Percentiles rank a stretch among this genome's conserved stretches.
Conservation (phyloP, 2,329 filamentous ascomycete species). For the Fusarium albosuccineum region DNA sequence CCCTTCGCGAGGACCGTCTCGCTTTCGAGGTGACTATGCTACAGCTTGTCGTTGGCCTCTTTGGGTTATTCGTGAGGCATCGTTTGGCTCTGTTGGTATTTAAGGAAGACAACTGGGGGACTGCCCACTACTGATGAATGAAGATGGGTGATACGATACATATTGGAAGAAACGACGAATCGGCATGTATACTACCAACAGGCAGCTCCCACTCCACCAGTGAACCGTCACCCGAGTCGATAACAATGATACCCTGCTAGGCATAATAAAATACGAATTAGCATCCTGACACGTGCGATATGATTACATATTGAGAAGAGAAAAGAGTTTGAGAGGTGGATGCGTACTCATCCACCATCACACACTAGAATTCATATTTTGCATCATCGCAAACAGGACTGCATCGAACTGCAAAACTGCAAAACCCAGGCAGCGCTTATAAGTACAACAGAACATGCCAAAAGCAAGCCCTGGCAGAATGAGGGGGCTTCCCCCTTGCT, state of each 20-base stretch:
- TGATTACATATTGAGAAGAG: no score
- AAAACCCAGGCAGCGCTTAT: constrained; percentile 33
- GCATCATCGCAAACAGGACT: constrained; percentile 32
- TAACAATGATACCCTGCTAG: constrained; percentile 30
- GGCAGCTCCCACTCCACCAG: neutral
- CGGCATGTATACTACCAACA: constrained; percentile 5
- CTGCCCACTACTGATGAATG: constrained; percentile 44
- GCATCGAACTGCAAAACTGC: constrained; percentile 29
- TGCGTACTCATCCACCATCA: constrained; percentile 25
- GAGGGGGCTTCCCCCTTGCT: constrained; percentile 17
- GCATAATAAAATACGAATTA: neutral
- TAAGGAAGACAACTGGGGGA: constrained; percentile 83
- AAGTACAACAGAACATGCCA: constrained; percentile 43
- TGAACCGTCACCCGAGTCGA: neutral
- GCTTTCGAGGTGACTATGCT: constrained; percentile 84
- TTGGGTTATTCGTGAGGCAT: constrained; percentile 88
- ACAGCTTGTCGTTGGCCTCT: constrained; percentile 81
- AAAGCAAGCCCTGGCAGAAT: constrained; percentile 6
- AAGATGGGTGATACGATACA: neutral
- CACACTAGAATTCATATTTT: constrained; percentile 26
- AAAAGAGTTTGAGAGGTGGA: constrained; percentile 4
- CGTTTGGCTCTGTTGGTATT: constrained; percentile 89
- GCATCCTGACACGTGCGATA: neutral
- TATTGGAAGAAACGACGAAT: neutral
- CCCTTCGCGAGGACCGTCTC: constrained; percentile 87